Evolutionary conservation across 202 grass and related monocot species (phyloP), one percentile per base, ranked within the genome.

Genomic region (Saccharum hybrid): DNA sequence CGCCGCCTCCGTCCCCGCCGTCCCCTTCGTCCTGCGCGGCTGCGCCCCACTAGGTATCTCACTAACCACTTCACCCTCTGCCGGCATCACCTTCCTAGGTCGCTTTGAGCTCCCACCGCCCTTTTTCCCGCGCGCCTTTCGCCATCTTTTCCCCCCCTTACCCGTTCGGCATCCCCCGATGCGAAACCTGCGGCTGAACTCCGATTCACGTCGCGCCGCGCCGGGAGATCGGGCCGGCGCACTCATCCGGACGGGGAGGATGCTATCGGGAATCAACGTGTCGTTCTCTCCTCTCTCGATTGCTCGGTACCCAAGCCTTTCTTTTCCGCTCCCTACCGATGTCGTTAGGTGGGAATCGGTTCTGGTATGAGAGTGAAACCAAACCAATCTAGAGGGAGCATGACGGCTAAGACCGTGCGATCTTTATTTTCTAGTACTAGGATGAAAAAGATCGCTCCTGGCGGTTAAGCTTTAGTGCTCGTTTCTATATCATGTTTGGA

Each of bases 401-500:
- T 49, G 51, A 82, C 67, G 68, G 83, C 60, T 78, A 83, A 67
- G 18, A 63, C 79, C 80, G 10, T 43, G 52, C 75, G 63, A 80
- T 74, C 80, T 90, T 86, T 86, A 45, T 83, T 86, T 90, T 75
- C 84, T 77, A 83, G 9, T 87, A 87, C 52, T 79, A 52, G 69
- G 48, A 71, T 75, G 88, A 83, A 83, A 83, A 86, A 75, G 68
- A 75, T 80, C 14, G 69, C 31, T 33, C 51, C 43, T 86, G 69
- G 54, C 21, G 19, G 51, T 72, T 84, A 62, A 81, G 30, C 78
- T 72, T 40, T 62, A 61, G 1, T 88, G 39, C 59, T 82, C 22
- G 59, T 31, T 63, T 74, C 76, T 66, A 16, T 83, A 74, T 40
- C 75, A 28, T 77, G 49, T 23, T 26, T 74, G 62, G 46, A 63